Evolutionary conservation across 2,329 filamentous ascomycete species (phyloP).

Genomic region (Aquanectria penicillioides): DNA sequence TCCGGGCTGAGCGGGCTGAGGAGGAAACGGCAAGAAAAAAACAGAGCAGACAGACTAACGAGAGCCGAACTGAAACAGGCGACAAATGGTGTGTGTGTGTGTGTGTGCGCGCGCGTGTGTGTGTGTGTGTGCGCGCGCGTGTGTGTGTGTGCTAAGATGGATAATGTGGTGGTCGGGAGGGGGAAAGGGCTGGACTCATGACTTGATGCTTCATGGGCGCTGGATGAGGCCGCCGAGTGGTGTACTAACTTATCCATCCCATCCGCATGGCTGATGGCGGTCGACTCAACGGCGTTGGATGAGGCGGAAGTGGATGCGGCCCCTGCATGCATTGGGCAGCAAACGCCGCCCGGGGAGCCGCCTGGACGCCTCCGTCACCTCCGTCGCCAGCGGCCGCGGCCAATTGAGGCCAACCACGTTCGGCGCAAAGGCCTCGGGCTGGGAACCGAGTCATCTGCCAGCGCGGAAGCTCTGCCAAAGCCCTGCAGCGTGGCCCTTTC

Average conservation of each 20-base stretch:
- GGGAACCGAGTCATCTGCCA: slow-evolving; percentile 5
- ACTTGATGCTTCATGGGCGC: slow-evolving; percentile 1
- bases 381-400: slow-evolving; percentile 13
- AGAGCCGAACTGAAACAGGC: neutral
- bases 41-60: slow-evolving; percentile 6
- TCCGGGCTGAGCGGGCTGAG: neutral
- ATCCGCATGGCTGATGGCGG: too few species aligned
- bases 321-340: slow-evolving; percentile 38
- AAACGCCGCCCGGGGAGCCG: slow-evolving; percentile 15
- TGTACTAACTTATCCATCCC: too few species aligned
- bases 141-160: slow-evolving; percentile 9
- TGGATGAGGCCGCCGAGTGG: slow-evolving; percentile 7
- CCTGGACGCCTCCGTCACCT: slow-evolving; percentile 1
- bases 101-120: too few species aligned
- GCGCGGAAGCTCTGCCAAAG: neutral
- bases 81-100: slow-evolving; percentile 9
- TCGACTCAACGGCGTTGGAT: too few species aligned
- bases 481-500: neutral
- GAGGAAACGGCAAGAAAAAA: neutral
- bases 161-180: slow-evolving; percentile 5
- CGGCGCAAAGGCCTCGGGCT: neutral
- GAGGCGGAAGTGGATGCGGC: slow-evolving; percentile 19
- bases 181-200: slow-evolving; percentile 10
- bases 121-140: too few species aligned
- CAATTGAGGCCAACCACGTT: slow-evolving; percentile 31